Percentiles rank a stretch among this genome's conserved stretches.
Conservation (phyloP, 2,329 filamentous ascomycete genomes). For the Sporothrix globosa region DNA sequence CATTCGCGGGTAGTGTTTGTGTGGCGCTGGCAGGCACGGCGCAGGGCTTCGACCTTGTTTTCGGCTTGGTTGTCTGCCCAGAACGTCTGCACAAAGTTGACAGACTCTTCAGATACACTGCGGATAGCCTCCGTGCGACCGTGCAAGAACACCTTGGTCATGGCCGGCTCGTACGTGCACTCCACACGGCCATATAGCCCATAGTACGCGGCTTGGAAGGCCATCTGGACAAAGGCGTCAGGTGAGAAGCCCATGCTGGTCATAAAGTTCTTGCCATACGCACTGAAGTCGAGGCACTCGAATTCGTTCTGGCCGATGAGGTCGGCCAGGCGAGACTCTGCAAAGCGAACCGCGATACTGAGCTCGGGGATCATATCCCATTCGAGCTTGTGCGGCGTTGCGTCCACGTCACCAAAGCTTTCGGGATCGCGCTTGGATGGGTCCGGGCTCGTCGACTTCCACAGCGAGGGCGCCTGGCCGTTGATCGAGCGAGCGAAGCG, state of each 20-base stretch:
- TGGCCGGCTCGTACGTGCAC: slow-evolving; percentile 95
- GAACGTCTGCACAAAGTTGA: slow-evolving; percentile 90
- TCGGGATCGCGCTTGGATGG: slow-evolving; percentile 88
- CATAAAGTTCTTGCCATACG: slow-evolving; percentile 97
- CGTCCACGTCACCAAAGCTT: slow-evolving; percentile 90
- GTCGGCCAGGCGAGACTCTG: slow-evolving; percentile 90
- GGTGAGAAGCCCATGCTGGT: slow-evolving; percentile 96
- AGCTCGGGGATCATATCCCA: slow-evolving; percentile 97
- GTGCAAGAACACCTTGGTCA: slow-evolving; percentile 94
- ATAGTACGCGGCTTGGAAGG: slow-evolving; percentile 97
- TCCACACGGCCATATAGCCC: slow-evolving; percentile 92
- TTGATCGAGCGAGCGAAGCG: slow-evolving; percentile 96
- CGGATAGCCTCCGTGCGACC: slow-evolving; percentile 93
- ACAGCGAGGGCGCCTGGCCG: slow-evolving; percentile 85
- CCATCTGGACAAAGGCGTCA: slow-evolving; percentile 98
- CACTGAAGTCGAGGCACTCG: slow-evolving; percentile 81
- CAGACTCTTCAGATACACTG: slow-evolving; percentile 77
- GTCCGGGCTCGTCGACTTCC: slow-evolving; percentile 88
- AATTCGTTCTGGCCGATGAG: slow-evolving; percentile 97
- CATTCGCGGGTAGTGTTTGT: slow-evolving; percentile 79
- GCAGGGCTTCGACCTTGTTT: slow-evolving; percentile 82
- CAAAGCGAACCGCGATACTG: slow-evolving; percentile 87
- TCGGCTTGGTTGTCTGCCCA: slow-evolving; percentile 87
- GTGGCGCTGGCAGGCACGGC: slow-evolving; percentile 82
- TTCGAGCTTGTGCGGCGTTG: slow-evolving; percentile 91